Evolutionary conservation across 2,329 filamentous ascomycete species (phyloP).

Genomic region (Penicillium freii): DNA sequence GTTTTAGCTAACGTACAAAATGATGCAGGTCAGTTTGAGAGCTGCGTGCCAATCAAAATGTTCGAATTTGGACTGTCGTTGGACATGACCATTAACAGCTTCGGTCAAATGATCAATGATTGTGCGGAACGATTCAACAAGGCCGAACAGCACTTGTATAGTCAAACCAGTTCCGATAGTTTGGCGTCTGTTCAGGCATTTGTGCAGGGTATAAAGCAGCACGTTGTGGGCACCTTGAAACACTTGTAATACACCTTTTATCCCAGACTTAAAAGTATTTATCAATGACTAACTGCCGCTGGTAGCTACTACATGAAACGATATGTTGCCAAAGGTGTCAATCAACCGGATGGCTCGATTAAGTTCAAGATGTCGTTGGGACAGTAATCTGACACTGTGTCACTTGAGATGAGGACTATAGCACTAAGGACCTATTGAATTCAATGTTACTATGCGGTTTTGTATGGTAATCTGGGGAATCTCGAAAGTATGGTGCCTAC

Average conservation of each 20-base stretch:
- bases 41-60: background rate
- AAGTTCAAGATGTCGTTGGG: background rate
- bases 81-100: background rate
- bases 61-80: background rate
- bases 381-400: background rate
- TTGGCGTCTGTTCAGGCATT: background rate
- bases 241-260: background rate
- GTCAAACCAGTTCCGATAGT: background rate
- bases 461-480: background rate
- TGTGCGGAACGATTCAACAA: background rate
- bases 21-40: background rate
- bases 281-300: background rate
- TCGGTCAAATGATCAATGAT: background rate
- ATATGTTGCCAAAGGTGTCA: background rate
- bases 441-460: background rate
- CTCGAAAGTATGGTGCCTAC: background rate
- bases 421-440: background rate
- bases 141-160: background rate
- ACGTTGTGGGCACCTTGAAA: background rate
- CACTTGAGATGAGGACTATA: background rate
- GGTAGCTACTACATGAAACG: background rate
- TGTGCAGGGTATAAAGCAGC: background rate
- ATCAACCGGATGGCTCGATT: background rate
- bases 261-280: background rate
- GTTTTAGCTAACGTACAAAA: background rate